Conservation (phyloP, 2,329 filamentous ascomycete genomes). For the Colletotrichum limetticola region DNA sequence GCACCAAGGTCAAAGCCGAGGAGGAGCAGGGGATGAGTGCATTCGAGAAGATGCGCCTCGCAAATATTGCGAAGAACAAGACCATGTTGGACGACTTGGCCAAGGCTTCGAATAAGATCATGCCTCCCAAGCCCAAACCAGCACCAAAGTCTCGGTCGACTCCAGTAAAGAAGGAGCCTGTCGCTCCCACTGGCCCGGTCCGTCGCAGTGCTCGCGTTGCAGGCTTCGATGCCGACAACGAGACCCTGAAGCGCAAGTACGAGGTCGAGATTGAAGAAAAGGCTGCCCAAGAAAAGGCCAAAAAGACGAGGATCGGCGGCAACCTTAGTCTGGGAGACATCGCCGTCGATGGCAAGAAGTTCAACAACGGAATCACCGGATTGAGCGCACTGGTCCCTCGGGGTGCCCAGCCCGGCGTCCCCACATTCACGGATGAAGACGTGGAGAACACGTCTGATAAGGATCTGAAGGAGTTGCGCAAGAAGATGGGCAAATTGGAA, state of each 20-base stretch:
- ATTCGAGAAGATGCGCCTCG: constrained; percentile 85
- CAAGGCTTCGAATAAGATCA: constrained; percentile 74
- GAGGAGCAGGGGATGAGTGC: constrained; percentile 71
- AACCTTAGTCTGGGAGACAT: constrained; percentile 81
- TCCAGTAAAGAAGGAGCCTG: constrained; percentile 56
- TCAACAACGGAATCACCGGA: constrained; percentile 74
- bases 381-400: constrained; percentile 68
- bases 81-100: constrained; percentile 82
- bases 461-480: constrained; percentile 76
- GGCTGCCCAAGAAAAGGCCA: constrained; percentile 60
- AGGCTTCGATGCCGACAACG: constrained; percentile 60
- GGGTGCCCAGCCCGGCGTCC: constrained; percentile 81
- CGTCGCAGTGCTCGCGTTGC: constrained; percentile 69
- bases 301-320: constrained; percentile 64
- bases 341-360: constrained; percentile 82
- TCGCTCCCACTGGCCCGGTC: constrained; percentile 53
- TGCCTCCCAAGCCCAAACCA: constrained; percentile 69
- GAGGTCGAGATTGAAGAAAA: constrained; percentile 60
- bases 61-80: constrained; percentile 89
- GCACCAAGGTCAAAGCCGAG: constrained; percentile 50
- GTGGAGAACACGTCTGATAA: constrained; percentile 82
- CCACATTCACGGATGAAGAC: constrained; percentile 89
- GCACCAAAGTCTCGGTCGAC: constrained; percentile 51
- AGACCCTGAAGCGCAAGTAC: constrained; percentile 60
- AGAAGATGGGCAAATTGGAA: constrained; percentile 80